A percentile compares a stretch with the other conserved stretches of the same genome.
phyloP scores from a whole-genome alignment of 192 early-diverging fungal species.

The Coemansia sp. region DNA sequence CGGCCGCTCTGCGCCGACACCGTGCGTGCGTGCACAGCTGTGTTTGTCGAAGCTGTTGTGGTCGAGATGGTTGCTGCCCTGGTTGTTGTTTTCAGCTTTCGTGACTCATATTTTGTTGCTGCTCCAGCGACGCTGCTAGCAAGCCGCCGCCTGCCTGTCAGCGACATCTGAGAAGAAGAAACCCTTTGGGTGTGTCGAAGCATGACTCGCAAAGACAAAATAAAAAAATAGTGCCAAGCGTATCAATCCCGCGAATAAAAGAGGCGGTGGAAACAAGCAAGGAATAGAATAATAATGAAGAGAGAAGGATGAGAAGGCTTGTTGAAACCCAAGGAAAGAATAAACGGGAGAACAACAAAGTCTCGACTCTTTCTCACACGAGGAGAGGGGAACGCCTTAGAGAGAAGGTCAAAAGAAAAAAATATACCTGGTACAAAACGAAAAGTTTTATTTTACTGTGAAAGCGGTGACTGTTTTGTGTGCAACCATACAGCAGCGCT shows the following conservation, averaged over 20 bases:
- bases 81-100: constrained; percentile 15
- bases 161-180: background rate
- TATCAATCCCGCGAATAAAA: background rate
- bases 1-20: constrained; percentile 27
- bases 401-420: background rate
- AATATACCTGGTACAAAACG: background rate
- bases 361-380: background rate
- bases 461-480: background rate
- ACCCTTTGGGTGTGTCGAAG: constrained; percentile 1
- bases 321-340: background rate
- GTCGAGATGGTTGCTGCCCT: background rate
- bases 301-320: background rate
- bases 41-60: background rate
- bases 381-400: background rate
- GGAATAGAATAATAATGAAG: background rate
- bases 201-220: background rate
- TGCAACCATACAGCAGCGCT: background rate
- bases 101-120: constrained; percentile 2
- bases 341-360: background rate
- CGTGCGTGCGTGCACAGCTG: constrained; percentile 13
- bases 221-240: too few relatives aligned
- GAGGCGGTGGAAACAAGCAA: background rate
- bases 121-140: constrained; percentile 2
- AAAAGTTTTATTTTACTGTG: background rate
- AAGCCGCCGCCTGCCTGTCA: constrained; percentile 5